Percentiles rank a stretch among this genome's conserved stretches.
phyloP scores from a whole-genome alignment of 2,329 filamentous ascomycete genomes.

The Pseudopyricularia javanii region DNA sequence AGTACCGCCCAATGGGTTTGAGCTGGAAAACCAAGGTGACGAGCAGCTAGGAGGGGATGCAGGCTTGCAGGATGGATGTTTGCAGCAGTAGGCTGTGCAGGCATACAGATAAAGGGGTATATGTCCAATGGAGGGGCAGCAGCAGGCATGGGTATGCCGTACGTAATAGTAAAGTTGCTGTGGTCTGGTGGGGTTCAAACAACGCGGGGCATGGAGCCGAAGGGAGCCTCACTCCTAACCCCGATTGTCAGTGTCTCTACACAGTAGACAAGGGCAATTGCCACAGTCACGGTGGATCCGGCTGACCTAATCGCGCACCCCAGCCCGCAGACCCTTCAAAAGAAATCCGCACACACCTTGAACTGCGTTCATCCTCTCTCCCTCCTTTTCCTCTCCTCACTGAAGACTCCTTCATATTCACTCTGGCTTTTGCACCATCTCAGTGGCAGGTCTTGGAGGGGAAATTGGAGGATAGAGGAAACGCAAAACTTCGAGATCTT shows the following conservation, averaged over 20 bases:
- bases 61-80: background rate
- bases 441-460: constrained; percentile 52
- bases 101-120: background rate
- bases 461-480: constrained; percentile 55
- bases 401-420: constrained; percentile 52
- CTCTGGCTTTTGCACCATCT: constrained; percentile 43
- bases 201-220: background rate
- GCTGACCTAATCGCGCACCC: background rate
- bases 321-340: background rate
- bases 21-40: background rate
- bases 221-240: background rate
- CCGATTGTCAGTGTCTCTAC: background rate
- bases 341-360: background rate
- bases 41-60: background rate
- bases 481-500: constrained; percentile 36
- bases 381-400: constrained; percentile 21
- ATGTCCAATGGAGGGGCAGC: background rate
- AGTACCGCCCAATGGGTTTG: background rate
- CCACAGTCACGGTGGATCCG: no score
- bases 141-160: no score
- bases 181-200: background rate
- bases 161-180: background rate
- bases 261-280: no score
- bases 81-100: background rate
- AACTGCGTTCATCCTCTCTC: constrained; percentile 4